Evolutionary conservation across 2,329 filamentous ascomycete genomes (phyloP).

Genomic region (Alternaria sp.): DNA sequence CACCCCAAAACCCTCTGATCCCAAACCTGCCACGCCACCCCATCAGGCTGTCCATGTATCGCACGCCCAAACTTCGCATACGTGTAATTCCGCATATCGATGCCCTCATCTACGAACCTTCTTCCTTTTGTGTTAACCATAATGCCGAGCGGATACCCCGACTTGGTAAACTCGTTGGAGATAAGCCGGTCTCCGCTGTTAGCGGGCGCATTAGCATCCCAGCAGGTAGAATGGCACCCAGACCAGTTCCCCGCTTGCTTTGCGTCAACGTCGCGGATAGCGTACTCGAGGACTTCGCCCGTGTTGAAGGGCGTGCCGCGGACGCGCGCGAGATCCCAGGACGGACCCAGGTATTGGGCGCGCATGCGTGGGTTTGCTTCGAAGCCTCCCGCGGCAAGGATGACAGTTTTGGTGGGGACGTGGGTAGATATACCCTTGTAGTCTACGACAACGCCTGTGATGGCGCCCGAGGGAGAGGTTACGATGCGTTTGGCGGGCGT

Average conservation of each 20-base stretch:
- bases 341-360: constrained; percentile 61
- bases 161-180: constrained; percentile 73
- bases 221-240: constrained; percentile 69
- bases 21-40: constrained; percentile 70
- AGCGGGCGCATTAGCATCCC: constrained; percentile 67
- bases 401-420: constrained; percentile 46
- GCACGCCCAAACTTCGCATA: constrained; percentile 70
- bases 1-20: constrained; percentile 60
- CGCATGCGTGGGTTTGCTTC: constrained; percentile 66
- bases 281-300: constrained; percentile 63
- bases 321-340: constrained; percentile 68
- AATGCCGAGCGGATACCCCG: constrained; percentile 69
- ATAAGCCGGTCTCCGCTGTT: constrained; percentile 63
- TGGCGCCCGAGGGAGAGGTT: constrained; percentile 37
- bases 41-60: constrained; percentile 65
- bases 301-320: constrained; percentile 70
- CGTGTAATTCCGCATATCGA: constrained; percentile 70
- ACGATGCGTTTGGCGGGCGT: constrained; percentile 55
- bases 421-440: constrained; percentile 39
- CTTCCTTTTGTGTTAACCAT: constrained; percentile 67
- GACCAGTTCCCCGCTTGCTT: constrained; percentile 65
- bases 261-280: constrained; percentile 59
- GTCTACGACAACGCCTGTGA: constrained; percentile 44
- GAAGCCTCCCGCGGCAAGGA: constrained; percentile 68
- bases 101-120: constrained; percentile 71